Base-by-base conservation (phyloP, 176 grass and related monocot species). In the Musa itinerans region DNA sequence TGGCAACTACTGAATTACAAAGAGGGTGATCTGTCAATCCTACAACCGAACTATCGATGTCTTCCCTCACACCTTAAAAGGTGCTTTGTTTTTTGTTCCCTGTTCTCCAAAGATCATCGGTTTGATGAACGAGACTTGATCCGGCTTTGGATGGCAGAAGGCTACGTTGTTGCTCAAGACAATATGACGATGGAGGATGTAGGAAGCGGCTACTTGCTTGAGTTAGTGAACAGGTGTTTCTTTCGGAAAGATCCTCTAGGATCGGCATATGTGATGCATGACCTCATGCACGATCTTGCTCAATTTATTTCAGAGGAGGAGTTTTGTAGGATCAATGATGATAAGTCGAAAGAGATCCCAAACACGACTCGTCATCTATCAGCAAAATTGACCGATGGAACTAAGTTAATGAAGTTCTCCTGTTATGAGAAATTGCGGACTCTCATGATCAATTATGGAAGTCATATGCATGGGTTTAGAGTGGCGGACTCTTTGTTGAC, bases 281-380 rank as follows among this genome's bases (percentile, higher is more conserved):
- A 55, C 15, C 49, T 76, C 13, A 67, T 82, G 49, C 73, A 82
- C 10, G 80, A 76, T 68, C 50, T 82, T 5, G 72, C 72, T 21
- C 55, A 76, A 69, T 55, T 25, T 49, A 65, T 81, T 65, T 81
- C 79, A 63, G 54, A 29, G 12, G 17, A n/a, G 52, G 70, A 81
- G 52, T 62, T 70, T 52, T 50, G 70, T 6, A 52, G 21, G 52
- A 50, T 81, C 52, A 68, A 54, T 13, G 69, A 74, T 81, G 54
- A 74, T 16, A 53, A 74, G 27, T 56, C 25, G 15, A 63, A 3
- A 73, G 69, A 74, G 55, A 50, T 66, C 20, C 27, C 69, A 2
- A 49, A 49, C 17, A 63, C 70, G 17, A 61, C 74, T 20, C 21
- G 55, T 21, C 54, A 74, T 66, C 54, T 81, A 15, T 81, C 67